Evolutionary conservation across 2,329 filamentous ascomycete genomes (phyloP).

Genomic region (Arthrobotrys sphaeroides): DNA sequence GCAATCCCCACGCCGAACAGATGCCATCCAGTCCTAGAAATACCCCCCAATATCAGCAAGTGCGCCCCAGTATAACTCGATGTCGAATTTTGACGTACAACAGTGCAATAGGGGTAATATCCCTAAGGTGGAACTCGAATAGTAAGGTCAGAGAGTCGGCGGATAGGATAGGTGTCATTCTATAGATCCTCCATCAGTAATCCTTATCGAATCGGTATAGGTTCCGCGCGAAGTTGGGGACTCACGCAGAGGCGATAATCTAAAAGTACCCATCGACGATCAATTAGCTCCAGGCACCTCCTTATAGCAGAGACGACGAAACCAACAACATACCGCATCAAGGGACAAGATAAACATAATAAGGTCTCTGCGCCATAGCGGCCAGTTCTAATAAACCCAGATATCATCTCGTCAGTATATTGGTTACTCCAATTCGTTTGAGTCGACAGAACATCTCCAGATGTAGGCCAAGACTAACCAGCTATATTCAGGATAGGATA

Average conservation of each 20-base stretch:
- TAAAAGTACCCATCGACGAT: conserved; percentile 18
- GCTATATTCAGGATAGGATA: conserved; percentile 9
- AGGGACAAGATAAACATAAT: conserved; percentile 82
- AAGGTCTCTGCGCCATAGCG: conserved; percentile 82
- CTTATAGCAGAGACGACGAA: not conserved
- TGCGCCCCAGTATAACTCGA: not conserved
- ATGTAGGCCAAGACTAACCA: conserved; percentile 24
- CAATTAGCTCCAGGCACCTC: not conserved
- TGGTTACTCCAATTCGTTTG: not conserved
- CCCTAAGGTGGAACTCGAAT: conserved; percentile 68
- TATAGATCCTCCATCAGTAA: conserved; percentile 30
- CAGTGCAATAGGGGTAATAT: conserved; percentile 46
- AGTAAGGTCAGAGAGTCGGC: conserved; percentile 84
- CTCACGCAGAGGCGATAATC: conserved; percentile 77
- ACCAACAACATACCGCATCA: conserved; percentile 64
- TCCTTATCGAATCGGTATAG: not conserved
- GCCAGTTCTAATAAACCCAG: conserved; percentile 73
- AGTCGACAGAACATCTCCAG: not conserved
- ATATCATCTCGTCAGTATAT: conserved; percentile 45
- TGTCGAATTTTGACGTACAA: conserved; percentile 22
- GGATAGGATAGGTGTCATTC: conserved; percentile 82
- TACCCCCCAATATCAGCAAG: conserved; percentile 66
- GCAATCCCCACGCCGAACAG: conserved; percentile 82
- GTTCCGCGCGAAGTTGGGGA: not conserved
- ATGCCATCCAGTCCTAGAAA: conserved; percentile 63